Evolutionary conservation across 1,284 basidiomycete genomes (phyloP).

Genomic region (Trametes polyzona): DNA sequence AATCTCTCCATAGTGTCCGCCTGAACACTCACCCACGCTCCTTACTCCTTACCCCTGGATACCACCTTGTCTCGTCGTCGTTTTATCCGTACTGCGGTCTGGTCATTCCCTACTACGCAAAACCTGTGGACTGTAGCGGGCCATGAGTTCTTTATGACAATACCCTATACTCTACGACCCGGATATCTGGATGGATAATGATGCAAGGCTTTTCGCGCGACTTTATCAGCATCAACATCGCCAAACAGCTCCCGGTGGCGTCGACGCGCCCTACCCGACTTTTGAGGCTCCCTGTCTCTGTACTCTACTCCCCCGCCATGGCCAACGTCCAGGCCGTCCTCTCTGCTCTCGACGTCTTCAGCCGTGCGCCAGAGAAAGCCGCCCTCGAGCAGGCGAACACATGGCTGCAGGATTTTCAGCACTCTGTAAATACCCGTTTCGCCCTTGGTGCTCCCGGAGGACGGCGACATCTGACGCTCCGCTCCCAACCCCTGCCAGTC

Average conservation of each 20-base stretch:
- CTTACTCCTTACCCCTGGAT: slow-evolving; percentile 65
- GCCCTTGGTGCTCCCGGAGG: slow-evolving; percentile 52
- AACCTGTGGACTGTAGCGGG: slow-evolving; percentile 40
- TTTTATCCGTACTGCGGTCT: slow-evolving; percentile 48
- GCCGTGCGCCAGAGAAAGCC: slow-evolving; percentile 77
- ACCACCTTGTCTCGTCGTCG: slow-evolving; percentile 53
- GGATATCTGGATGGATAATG: slow-evolving; percentile 4
- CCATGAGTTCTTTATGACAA: slow-evolving; percentile 36
- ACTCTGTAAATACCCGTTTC: slow-evolving; percentile 87
- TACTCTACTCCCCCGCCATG: slow-evolving; percentile 46
- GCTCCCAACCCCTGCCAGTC: slow-evolving; percentile 57
- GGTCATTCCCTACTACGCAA: slow-evolving; percentile 34
- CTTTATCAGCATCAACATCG: slow-evolving; percentile 26
- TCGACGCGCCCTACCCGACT: not conserved
- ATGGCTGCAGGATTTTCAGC: slow-evolving; percentile 96
- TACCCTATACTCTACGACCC: slow-evolving; percentile 43
- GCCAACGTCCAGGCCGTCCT: slow-evolving; percentile 70
- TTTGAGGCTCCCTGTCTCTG: not conserved
- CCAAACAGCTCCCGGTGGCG: slow-evolving; percentile 25
- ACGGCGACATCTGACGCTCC: slow-evolving; percentile 61
- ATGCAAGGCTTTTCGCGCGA: slow-evolving; percentile 5
- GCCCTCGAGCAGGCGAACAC: slow-evolving; percentile 86
- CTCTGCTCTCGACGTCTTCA: slow-evolving; percentile 76
- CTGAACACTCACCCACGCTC: slow-evolving; percentile 53
- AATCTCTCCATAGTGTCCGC: slow-evolving; percentile 32